These are phyloP conservation scores for Plasmodium coatneyi DNA, from an alignment of 169 alveolate genomes.

Conservation along the genomic window DNA sequence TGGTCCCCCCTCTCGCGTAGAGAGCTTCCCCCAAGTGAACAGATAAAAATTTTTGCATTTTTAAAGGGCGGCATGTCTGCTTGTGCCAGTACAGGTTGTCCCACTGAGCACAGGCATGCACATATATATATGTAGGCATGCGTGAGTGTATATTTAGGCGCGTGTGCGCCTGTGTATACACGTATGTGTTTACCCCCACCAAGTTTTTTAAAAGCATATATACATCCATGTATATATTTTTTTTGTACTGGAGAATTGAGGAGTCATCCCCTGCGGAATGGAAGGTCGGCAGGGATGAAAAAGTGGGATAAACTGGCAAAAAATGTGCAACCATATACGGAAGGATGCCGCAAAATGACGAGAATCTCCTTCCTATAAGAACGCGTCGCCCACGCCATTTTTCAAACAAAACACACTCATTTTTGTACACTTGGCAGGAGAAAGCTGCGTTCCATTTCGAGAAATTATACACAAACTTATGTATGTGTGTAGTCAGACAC, in stretches of 20 bases:
- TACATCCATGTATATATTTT: conserved; percentile 1
- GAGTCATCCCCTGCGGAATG: not conserved
- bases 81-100: not conserved
- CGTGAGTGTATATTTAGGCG: not conserved
- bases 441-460: not conserved
- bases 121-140: conserved; percentile 1
- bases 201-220: conserved; percentile 4
- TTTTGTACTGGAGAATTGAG: conserved; percentile 28
- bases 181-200: not conserved
- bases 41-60: conserved; percentile 2
- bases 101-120: not conserved
- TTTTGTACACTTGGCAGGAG: not conserved
- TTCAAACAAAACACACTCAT: not conserved
- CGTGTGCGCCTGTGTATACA: not conserved
- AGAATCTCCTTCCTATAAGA: not conserved
- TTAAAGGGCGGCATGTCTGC: not conserved
- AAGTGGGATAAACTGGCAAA: not conserved
- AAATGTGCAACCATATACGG: not conserved
- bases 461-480: not conserved
- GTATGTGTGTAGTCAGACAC: not conserved
- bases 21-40: not conserved
- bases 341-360: not conserved
- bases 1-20: not conserved
- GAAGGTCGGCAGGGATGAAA: not conserved
- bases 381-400: not conserved